Evolutionary conservation across 805 yeast species (phyloP).

Genomic region (Scheffersomyces coipomensis): DNA sequence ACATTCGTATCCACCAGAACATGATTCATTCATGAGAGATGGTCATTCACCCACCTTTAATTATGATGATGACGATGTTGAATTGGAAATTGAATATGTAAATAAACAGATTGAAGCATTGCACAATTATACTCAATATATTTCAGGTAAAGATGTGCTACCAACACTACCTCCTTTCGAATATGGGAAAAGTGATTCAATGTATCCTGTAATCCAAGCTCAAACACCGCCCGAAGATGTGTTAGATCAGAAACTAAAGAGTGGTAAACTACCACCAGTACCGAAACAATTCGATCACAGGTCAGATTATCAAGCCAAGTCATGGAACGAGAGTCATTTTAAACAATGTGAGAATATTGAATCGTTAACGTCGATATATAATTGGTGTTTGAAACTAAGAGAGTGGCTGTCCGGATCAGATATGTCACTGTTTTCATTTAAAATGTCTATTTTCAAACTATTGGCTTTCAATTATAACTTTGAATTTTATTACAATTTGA

Average conservation of each 20-base stretch:
- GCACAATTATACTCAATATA: background rate
- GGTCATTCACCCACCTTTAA: no score
- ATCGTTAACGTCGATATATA: conserved; percentile 47
- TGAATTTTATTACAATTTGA: background rate
- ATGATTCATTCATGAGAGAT: no score
- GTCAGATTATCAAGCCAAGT: background rate
- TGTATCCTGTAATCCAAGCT: background rate
- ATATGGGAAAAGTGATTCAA: background rate
- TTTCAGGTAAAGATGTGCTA: background rate
- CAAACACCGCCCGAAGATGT: background rate
- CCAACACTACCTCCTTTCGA: background rate
- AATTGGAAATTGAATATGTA: background rate
- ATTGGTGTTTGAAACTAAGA: conserved; percentile 52
- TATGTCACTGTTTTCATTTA: conserved; percentile 52
- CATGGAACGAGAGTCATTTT: conserved; percentile 44
- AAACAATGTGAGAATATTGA: conserved; percentile 46
- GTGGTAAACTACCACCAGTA: conserved; percentile 38
- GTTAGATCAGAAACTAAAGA: conserved; percentile 16
- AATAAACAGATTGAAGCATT: background rate
- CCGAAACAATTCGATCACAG: conserved; percentile 28
- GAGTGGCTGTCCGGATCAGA: conserved; percentile 53
- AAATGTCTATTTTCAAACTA: conserved; percentile 50
- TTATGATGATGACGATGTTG: conserved; percentile 1
- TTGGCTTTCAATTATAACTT: conserved; percentile 32
- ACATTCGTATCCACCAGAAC: no score